Evolutionary conservation across 495 filamentous ascomycete species (phyloP).

Genomic region (Staphylotrichum longicolle): DNA sequence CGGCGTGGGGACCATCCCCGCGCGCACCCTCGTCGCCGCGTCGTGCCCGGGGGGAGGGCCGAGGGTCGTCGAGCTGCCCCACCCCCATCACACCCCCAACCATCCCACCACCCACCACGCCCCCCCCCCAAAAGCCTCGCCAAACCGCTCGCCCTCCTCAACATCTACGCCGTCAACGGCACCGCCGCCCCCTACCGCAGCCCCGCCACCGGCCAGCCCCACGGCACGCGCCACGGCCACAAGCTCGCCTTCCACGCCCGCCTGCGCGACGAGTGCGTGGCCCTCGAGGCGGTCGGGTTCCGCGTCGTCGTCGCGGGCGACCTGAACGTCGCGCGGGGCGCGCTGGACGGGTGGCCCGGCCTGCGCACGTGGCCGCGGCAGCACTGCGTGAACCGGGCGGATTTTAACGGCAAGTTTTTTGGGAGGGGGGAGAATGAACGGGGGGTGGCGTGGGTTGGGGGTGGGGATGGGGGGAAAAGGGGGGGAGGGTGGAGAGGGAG

Average conservation of each 20-base stretch:
- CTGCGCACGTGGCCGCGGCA: conserved; percentile 40
- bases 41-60: conserved; percentile 53
- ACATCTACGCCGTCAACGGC: conserved; percentile 55
- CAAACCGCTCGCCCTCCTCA: conserved; percentile 40
- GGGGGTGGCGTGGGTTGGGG: conserved; percentile 29
- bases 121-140: no score
- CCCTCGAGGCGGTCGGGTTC: conserved; percentile 40
- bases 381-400: conserved; percentile 49
- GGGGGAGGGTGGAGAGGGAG: neutral
- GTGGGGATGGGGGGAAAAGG: neutral
- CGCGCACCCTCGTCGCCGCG: conserved; percentile 20
- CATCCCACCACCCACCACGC: no score
- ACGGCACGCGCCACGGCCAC: conserved; percentile 48
- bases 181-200: conserved; percentile 46
- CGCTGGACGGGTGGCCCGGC: conserved; percentile 44
- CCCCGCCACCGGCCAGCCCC: conserved; percentile 38
- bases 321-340: conserved; percentile 46
- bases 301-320: conserved; percentile 48
- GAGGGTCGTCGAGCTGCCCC: conserved; percentile 38
- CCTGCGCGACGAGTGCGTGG: conserved; percentile 41
- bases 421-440: conserved; percentile 26
- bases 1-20: conserved; percentile 50
- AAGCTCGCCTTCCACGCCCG: conserved; percentile 47
- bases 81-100: no score
- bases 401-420: conserved; percentile 53